These are phyloP conservation scores for Lithospermum erythrorhizon DNA, from an alignment of 257 asterid species.

Conservation along the genomic window DNA sequence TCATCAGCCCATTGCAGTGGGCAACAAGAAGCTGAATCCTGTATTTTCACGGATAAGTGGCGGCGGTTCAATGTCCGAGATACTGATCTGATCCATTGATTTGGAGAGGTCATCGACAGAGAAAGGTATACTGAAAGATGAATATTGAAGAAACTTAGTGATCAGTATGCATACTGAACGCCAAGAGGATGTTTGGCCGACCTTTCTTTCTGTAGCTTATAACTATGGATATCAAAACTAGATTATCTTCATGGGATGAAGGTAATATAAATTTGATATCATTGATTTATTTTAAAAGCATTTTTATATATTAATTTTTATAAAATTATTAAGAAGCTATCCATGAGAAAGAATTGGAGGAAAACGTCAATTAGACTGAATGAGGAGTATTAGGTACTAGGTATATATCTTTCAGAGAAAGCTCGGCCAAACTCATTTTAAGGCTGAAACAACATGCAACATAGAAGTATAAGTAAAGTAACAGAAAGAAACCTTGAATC, in stretches of 20 bases:
- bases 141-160: conserved; percentile 3
- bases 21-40: conserved; percentile 84
- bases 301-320: no score
- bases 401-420: background rate
- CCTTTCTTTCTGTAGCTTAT: no score
- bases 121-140: conserved; percentile 84
- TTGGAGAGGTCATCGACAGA: conserved; percentile 95
- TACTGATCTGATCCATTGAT: conserved; percentile 84
- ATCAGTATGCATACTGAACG: conserved; percentile 1
- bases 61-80: conserved; percentile 93
- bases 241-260: no score
- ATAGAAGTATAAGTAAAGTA: conserved; percentile 1
- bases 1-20: conserved; percentile 45
- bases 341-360: no score
- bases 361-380: no score
- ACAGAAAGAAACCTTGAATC: conserved; percentile 69
- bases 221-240: no score
- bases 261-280: no score
- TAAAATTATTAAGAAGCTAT: no score
- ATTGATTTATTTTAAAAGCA: no score
- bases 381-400: background rate
- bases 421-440: background rate
- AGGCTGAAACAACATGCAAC: background rate
- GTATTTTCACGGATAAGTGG: conserved; percentile 95
- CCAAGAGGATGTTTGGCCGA: background rate